phyloP scores from a whole-genome alignment of 2,329 filamentous ascomycete genomes.

The Diaporthe velutina region DNA sequence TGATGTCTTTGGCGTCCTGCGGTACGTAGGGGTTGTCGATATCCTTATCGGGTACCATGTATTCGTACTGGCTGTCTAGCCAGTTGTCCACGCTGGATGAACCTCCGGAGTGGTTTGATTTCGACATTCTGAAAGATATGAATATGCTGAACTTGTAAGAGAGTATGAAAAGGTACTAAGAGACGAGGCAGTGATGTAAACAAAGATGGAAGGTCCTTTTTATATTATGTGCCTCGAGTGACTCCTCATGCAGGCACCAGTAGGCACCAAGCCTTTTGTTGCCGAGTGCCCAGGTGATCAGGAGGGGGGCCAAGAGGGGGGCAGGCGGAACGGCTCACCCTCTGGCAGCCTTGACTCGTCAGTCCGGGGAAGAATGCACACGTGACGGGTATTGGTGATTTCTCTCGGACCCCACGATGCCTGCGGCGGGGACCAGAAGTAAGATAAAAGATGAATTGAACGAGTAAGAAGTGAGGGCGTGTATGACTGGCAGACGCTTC shows the following conservation, averaged over 20 bases:
- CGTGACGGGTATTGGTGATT: constrained; percentile 10
- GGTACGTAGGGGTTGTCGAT: constrained; percentile 20
- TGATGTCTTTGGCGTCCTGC: constrained; percentile 7
- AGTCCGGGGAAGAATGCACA: background rate
- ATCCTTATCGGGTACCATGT: constrained; percentile 36
- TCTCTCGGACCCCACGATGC: constrained; percentile 23
- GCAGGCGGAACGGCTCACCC: background rate
- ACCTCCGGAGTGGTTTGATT: constrained; percentile 4
- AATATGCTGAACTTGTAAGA: background rate
- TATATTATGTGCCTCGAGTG: constrained; percentile 16
- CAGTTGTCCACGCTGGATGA: constrained; percentile 37
- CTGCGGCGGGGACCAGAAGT: constrained; percentile 7
- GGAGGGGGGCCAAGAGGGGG: constrained; percentile 10
- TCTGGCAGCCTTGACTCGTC: constrained; percentile 8
- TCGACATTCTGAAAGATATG: constrained; percentile 18
- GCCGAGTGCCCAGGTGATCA: background rate
- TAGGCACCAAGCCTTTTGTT: constrained; percentile 16
- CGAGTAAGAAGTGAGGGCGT: constrained; percentile 21
- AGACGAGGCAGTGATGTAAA: background rate
- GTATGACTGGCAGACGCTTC: constrained; percentile 21
- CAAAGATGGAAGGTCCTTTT: background rate
- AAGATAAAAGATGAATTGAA: background rate
- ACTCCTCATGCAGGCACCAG: constrained; percentile 6
- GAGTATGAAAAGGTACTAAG: background rate
- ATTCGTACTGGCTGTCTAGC: constrained; percentile 39